Evolutionary conservation across 805 yeast genomes (phyloP).

Genomic region (Lipomyces kockii): DNA sequence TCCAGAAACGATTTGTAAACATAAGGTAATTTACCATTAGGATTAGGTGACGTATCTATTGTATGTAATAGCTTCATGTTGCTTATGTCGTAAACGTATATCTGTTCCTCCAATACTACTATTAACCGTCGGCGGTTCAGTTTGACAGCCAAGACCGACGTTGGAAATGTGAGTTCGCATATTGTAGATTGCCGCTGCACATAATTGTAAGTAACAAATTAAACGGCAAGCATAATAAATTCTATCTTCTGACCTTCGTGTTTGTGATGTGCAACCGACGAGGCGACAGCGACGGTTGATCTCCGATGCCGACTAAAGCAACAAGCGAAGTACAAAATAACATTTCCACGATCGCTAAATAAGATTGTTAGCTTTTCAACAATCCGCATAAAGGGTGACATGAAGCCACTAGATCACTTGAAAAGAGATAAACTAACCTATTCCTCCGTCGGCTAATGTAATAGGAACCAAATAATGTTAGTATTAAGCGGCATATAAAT

Average conservation of each 20-base stretch:
- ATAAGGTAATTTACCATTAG: constrained; percentile 39
- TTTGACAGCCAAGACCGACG: constrained; percentile 69
- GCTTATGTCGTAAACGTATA: constrained; percentile 86
- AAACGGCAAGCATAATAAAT: not conserved
- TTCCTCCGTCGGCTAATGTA: constrained; percentile 46
- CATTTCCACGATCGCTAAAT: constrained; percentile 71
- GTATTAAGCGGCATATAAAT: constrained; percentile 2
- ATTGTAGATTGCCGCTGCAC: constrained; percentile 63
- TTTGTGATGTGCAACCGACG: constrained; percentile 81
- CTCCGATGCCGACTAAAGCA: constrained; percentile 81
- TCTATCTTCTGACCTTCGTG: constrained; percentile 55
- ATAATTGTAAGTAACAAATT: not conserved
- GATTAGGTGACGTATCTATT: constrained; percentile 61
- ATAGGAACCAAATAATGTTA: constrained; percentile 10
- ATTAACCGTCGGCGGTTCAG: constrained; percentile 82
- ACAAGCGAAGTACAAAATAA: constrained; percentile 84
- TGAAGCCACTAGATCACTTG: not conserved
- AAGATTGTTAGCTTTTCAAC: not conserved
- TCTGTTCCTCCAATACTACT: constrained; percentile 77
- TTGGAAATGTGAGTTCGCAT: constrained; percentile 88
- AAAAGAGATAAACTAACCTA: constrained; percentile 40
- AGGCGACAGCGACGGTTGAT: constrained; percentile 66
- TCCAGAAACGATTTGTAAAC: not conserved
- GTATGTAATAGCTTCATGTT: constrained; percentile 82
- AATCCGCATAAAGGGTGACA: not conserved